These are phyloP conservation scores for Candida nanaspora DNA, from an alignment of 805 yeast species.

Conservation along the genomic window DNA sequence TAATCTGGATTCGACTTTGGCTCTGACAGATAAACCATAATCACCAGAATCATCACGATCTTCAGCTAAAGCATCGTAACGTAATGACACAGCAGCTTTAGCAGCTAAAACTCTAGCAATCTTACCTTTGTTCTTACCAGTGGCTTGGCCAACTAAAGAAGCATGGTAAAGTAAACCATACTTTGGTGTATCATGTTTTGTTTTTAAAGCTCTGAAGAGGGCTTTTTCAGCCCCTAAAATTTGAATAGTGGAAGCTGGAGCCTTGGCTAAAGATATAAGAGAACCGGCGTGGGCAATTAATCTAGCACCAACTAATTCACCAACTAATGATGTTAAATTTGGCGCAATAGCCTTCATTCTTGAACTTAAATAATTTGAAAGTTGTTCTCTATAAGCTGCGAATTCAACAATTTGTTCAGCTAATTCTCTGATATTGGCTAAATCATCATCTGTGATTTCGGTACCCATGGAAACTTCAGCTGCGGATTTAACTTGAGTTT, in stretches of 20 bases:
- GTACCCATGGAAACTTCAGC: conserved; percentile 99
- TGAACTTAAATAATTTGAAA: conserved; percentile 81
- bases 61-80: conserved; percentile 96
- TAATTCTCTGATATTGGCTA: conserved; percentile 78
- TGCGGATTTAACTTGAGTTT: conserved; percentile 87
- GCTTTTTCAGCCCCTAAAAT: conserved; percentile 99
- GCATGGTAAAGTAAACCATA: conserved; percentile 97
- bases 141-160: conserved; percentile 94
- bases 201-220: conserved; percentile 94
- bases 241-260: conserved; percentile 98
- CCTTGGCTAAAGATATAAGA: conserved; percentile 87
- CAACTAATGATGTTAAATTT: conserved; percentile 89
- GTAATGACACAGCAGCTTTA: conserved; percentile 92
- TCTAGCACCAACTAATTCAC: conserved; percentile 98
- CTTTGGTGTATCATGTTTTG: conserved; percentile 98
- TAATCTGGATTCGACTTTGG: conserved; percentile 89
- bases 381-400: conserved; percentile 93
- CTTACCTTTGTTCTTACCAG: conserved; percentile 97
- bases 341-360: conserved; percentile 99
- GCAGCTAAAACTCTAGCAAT: conserved; percentile 98
- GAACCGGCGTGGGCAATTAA: conserved; percentile 97
- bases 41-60: conserved; percentile 96
- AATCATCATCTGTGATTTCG: conserved; percentile 88
- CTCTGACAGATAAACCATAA: conserved; percentile 83
- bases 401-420: conserved; percentile 97